Percentiles rank a stretch among this genome's conserved stretches.
phyloP scores from a whole-genome alignment of 169 alveolate species.

The Toxoplasma gondii region DNA sequence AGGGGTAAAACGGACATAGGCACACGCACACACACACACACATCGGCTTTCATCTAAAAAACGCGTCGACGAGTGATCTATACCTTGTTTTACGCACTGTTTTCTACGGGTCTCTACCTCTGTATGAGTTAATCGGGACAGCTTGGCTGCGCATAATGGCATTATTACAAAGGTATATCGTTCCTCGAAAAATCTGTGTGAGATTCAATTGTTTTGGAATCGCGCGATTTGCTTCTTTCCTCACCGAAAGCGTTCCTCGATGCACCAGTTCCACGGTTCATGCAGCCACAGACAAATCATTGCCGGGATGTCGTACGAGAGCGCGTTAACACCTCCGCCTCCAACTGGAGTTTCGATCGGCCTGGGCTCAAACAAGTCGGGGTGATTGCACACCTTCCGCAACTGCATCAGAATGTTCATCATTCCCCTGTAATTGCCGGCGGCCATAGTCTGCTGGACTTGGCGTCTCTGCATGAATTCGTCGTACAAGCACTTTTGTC shows the following conservation, averaged over 20 bases:
- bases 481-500: constrained; percentile 96
- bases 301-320: constrained; percentile 40
- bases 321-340: constrained; percentile 14
- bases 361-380: constrained; percentile 96
- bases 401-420: constrained; percentile 96
- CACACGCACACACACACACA: too few relatives aligned
- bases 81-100: too few relatives aligned
- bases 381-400: constrained; percentile 99
- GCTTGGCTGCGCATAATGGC: too few relatives aligned
- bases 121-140: too few relatives aligned
- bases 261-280: constrained; percentile 63
- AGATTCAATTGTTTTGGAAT: too few relatives aligned
- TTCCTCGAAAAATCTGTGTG: too few relatives aligned
- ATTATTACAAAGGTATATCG: too few relatives aligned
- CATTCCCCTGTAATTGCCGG: constrained; percentile 93
- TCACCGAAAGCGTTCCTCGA: constrained; percentile 38
- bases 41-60: too few relatives aligned
- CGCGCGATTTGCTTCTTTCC: too few relatives aligned
- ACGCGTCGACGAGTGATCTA: too few relatives aligned
- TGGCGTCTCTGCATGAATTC: constrained; percentile 91
- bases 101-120: too few relatives aligned
- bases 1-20: too few relatives aligned
- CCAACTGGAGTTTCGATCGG: constrained; percentile 59
- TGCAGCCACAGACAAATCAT: constrained; percentile 60
- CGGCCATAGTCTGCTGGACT: constrained; percentile 73